Evolutionary conservation across 345 rosid genomes (phyloP), one percentile per base, ranked within the genome.

Genomic region (Hibiscus tridactylites): DNA sequence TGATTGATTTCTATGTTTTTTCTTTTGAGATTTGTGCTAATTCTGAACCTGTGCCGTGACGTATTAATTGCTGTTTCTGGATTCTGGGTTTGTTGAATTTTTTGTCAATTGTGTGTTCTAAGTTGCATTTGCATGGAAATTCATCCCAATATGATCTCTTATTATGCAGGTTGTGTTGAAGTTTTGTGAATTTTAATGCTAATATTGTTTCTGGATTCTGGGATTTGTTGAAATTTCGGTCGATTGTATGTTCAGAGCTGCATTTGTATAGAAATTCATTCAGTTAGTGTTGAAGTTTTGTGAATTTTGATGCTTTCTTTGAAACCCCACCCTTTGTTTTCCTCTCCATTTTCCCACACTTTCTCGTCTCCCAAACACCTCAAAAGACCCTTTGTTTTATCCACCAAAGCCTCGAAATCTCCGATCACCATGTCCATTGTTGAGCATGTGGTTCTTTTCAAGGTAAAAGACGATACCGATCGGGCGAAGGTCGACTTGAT

Each of bases 401-500:
- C 79, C 71, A 9, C 68, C 66, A 66, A 76, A 31, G n/a, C 79
- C 60, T 74, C 61, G 19, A 67, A 29, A 46, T 46, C 74, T 62
- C 11, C 68, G n/a, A 12, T 67, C 75, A 44, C 72, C 72, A 83
- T 84, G 88, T 72, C 91, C 8, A 75, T 80, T 26, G 29, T 90
- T 62, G 97, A 91, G 75, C 98, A 93, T 83, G 56, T 93, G 65
- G 98, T 89, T 65, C 92, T 93, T 76, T 87, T 88, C 86, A 91
- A 91, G 72, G 91, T 88, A 79, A 91, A 86, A 60, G 80, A 81
- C 19, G 72, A 74, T 68, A 78, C 84, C 19, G 86, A 82, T 69
- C 79, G 86, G 9, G 19, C 78, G 57, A 82, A 82, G 52, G 75
- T 86, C 80, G 52, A 72, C 19, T 24, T 86, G 74, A 91, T 91